phyloP scores from a whole-genome alignment of 352 stramenopile species.

The Pythium phragmiticola region DNA sequence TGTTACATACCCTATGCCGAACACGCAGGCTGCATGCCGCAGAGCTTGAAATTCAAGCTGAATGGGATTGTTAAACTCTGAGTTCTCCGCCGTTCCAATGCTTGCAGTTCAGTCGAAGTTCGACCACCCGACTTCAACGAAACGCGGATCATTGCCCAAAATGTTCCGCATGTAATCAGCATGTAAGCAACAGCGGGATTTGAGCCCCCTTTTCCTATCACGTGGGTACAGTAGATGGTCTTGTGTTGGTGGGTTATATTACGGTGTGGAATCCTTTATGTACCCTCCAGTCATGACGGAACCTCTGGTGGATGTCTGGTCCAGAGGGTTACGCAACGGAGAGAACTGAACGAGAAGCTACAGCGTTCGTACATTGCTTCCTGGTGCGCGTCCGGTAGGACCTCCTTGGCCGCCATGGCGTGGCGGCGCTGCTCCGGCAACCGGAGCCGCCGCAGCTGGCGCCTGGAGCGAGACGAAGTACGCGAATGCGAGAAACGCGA shows the following conservation, averaged over 20 bases:
- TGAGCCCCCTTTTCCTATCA: neutral
- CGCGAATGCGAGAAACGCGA: constrained; percentile 66
- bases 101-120: neutral
- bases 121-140: neutral
- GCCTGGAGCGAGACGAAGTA: constrained; percentile 58
- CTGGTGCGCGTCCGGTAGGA: neutral
- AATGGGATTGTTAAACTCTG: no score
- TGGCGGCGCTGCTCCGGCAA: constrained; percentile 7
- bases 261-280: neutral
- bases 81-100: no score
- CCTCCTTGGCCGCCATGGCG: constrained; percentile 9
- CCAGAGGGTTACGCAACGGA: neutral
- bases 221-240: neutral
- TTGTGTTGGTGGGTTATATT: neutral
- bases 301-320: neutral
- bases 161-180: neutral
- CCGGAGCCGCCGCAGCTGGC: constrained; percentile 34
- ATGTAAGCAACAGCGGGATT: constrained; percentile 28
- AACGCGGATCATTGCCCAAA: constrained; percentile 32
- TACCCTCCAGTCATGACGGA: no score
- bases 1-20: no score
- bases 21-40: no score
- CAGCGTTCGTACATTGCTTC: constrained; percentile 19
- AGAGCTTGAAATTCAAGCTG: no score
- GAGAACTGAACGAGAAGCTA: neutral